Evolutionary conservation across 192 early-diverging fungal genomes (phyloP), one percentile per base, ranked within the genome.

Genomic region (Rhizophagus prolifer): DNA sequence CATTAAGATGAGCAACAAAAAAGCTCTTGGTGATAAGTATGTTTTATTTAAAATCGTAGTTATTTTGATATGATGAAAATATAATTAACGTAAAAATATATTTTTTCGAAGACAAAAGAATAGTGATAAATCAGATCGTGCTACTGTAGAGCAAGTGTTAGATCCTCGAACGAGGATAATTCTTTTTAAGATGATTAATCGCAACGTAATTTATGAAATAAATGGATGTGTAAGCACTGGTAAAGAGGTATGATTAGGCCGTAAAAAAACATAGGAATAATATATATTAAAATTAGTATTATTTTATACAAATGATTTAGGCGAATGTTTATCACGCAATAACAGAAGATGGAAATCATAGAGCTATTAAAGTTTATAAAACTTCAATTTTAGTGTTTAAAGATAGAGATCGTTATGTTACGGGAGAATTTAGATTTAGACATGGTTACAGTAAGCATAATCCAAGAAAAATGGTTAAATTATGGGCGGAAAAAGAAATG

Each of bases 401-500:
- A 86, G 97, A 99, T 79, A 92, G 97, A 76, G 96, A 99, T 86
- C 90, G 96, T 21, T 99, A 99, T 80, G 96, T 99, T 36, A 88
- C 92, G 0, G 97, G 96, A 75, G 97, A 99, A 82, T 94, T 91
- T 80, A 89, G 97, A 65, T 99, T 98, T 88, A 85, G 95, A 19
- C 92, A 97, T 82, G 97, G 97, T 25, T 98, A 98, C 81, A 91
- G 87, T 74, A 93, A 93, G 77, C 91, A 91, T 81, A 98, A 99
- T 79, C 96, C 97, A 31, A 87, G 96, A 73, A 99, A 99, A 85
- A 99, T 99, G 97, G 96, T 99, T 72, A 93, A 95, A 82, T 82
- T 96, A 47, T 99, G 97, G 97, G 97, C 97, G 0, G 97, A 99
- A 79, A 99, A 99, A 85, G 96, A 99, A 82, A 97, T 99, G 96